These are phyloP conservation scores for Diaporthe longicolla DNA, from an alignment of 2,329 filamentous ascomycete species.

Conservation along the genomic window DNA sequence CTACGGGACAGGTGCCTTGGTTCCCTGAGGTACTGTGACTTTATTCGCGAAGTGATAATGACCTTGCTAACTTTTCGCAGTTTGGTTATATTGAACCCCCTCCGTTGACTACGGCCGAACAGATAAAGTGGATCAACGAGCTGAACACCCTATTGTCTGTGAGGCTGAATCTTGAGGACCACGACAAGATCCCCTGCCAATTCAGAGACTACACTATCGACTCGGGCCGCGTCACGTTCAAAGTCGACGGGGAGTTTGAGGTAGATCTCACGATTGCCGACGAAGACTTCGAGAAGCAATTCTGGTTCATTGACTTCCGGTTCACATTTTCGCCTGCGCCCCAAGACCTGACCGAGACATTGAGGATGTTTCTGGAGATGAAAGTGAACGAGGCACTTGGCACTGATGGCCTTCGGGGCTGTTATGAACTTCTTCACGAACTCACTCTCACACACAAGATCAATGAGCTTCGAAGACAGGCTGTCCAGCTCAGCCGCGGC, in stretches of 20 bases:
- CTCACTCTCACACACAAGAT: constrained; percentile 93
- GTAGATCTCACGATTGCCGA: constrained; percentile 92
- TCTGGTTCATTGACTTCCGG: constrained; percentile 94
- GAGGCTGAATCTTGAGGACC: constrained; percentile 87
- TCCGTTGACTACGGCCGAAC: constrained; percentile 77
- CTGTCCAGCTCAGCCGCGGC: constrained; percentile 74
- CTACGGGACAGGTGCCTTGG: constrained; percentile 81
- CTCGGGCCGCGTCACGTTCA: constrained; percentile 92
- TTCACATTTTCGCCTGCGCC: constrained; percentile 84
- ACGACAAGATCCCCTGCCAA: constrained; percentile 79
- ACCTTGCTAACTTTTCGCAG: constrained; percentile 56
- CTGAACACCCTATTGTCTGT: constrained; percentile 88
- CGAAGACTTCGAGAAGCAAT: constrained; percentile 85
- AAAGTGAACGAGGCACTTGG: constrained; percentile 80
- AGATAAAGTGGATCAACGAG: constrained; percentile 81
- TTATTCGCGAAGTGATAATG: constrained; percentile 51
- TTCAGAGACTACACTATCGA: constrained; percentile 84
- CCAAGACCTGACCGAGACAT: constrained; percentile 69
- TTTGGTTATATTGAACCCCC: constrained; percentile 84
- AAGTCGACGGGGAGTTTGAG: constrained; percentile 87
- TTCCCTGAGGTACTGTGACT: constrained; percentile 78
- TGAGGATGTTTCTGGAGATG: constrained; percentile 77
- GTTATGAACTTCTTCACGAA: constrained; percentile 90
- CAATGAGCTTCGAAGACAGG: constrained; percentile 84
- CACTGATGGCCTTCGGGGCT: constrained; percentile 80